Percentiles rank a stretch among this genome's conserved stretches.
These are phyloP conservation scores for Leccinum fuscescens DNA, from an alignment of 1,284 basidiomycete species.

Conservation along the genomic window DNA sequence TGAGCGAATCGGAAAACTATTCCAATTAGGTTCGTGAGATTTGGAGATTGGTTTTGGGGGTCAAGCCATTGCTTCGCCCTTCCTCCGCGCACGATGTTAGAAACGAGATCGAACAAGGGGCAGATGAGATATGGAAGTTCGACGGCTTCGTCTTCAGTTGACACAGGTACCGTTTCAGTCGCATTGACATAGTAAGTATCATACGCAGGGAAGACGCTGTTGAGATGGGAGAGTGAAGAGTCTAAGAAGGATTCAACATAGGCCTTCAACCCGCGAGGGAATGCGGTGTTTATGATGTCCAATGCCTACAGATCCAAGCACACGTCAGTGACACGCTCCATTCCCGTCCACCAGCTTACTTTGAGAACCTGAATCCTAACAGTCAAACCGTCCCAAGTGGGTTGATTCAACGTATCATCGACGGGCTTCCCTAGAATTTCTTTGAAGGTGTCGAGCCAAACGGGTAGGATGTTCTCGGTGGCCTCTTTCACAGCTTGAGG, in stretches of 20 bases:
- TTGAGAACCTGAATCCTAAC: conserved; percentile 80
- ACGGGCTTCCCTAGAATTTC: conserved; percentile 69
- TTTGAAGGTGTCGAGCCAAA: conserved; percentile 87
- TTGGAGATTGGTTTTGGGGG: conserved; percentile 30
- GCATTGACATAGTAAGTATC: conserved; percentile 65
- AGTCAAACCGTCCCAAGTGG: conserved; percentile 76
- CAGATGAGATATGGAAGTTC: conserved; percentile 76
- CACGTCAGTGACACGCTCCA: background rate
- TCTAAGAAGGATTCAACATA: conserved; percentile 63
- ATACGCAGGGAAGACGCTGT: conserved; percentile 65
- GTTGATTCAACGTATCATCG: conserved; percentile 53
- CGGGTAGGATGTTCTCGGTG: conserved; percentile 74
- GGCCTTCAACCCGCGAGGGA: conserved; percentile 64
- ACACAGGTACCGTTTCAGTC: conserved; percentile 52
- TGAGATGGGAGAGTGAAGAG: conserved; percentile 65
- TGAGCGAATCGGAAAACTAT: conserved; percentile 75
- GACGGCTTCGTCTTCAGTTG: conserved; percentile 76
- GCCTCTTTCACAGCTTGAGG: conserved; percentile 85
- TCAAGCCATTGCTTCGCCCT: conserved; percentile 64
- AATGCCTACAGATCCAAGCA: conserved; percentile 53
- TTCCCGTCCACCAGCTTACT: conserved; percentile 40
- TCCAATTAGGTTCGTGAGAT: conserved; percentile 57
- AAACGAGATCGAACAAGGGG: conserved; percentile 80
- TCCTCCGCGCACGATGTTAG: conserved; percentile 59
- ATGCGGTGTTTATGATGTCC: conserved; percentile 72